Evolutionary conservation across 192 early-diverging fungal species (phyloP).

Genomic region (Anaeromyces robustus): DNA sequence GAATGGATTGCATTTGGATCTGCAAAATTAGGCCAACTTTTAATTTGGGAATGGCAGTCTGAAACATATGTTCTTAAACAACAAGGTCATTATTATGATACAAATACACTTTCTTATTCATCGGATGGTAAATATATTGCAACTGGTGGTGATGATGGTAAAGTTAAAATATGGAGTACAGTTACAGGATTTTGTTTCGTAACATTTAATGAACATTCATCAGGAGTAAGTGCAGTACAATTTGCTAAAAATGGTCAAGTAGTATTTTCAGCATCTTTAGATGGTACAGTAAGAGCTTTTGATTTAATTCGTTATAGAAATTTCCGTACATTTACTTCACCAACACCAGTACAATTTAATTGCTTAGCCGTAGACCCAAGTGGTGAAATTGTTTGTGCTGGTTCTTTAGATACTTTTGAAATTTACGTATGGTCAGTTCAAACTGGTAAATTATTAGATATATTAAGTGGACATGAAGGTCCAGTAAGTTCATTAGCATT

Average conservation of each 20-base stretch:
- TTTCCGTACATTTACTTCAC: slow-evolving; percentile 92
- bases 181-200: slow-evolving; percentile 94
- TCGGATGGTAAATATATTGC: slow-evolving; percentile 85
- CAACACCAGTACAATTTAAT: slow-evolving; percentile 86
- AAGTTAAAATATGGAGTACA: slow-evolving; percentile 97
- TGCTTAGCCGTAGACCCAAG: slow-evolving; percentile 86
- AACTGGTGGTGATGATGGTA: slow-evolving; percentile 92
- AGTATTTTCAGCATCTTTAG: slow-evolving; percentile 83
- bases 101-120: slow-evolving; percentile 76
- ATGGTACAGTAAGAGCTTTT: slow-evolving; percentile 97
- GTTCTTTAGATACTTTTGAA: slow-evolving; percentile 85
- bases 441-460: slow-evolving; percentile 93
- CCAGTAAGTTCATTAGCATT: slow-evolving; percentile 77
- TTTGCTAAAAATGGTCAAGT: slow-evolving; percentile 90
- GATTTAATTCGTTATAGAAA: slow-evolving; percentile 96
- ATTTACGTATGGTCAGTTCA: slow-evolving; percentile 98
- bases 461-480: slow-evolving; percentile 81
- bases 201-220: slow-evolving; percentile 86
- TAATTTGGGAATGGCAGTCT: slow-evolving; percentile 99
- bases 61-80: slow-evolving; percentile 98
- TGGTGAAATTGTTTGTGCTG: slow-evolving; percentile 93
- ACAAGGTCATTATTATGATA: slow-evolving; percentile 93
- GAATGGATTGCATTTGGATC: slow-evolving; percentile 98
- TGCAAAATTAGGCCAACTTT: slow-evolving; percentile 76
- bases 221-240: slow-evolving; percentile 59